Base-by-base conservation (phyloP, 1,139 yeast species). In the Kodamaea plutei region DNA sequence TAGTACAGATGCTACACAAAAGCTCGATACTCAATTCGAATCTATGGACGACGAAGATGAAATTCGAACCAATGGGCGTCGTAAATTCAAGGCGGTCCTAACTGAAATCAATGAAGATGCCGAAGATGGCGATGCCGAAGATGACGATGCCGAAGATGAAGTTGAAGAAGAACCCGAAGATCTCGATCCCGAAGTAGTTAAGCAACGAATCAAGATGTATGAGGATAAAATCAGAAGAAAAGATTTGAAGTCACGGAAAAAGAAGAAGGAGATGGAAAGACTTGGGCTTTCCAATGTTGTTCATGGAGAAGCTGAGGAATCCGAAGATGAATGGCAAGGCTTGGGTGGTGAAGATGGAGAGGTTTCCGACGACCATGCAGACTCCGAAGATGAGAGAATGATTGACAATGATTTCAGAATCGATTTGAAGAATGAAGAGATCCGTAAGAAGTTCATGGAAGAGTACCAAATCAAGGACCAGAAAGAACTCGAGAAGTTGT, bases 311-410 rank as follows among this genome's bases (percentile, higher is more conserved):
- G 98, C 98, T 26, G 93, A 79, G 44, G 97, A 91, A 62, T 85
- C 96, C 24, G 97, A 91, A 41, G 97, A 89, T 63, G 96, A 89
- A 61, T 89, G 94, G 89, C 79, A 79, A 29, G 96, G 96, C 2
- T 52, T 84, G 34, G 96, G 95, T 34, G 96, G 96, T 37, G 68
- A 54, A 8, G 93, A 84, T 45, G 85, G 80, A 5, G 96, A 87
- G 39, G 48, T 57, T 4, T 73, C 78, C 4, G 87, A 79, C 39
- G 66, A 58, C 26, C 24, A 64, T 19, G 85, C 79, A 31, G 74
- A 82, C 47, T 78, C 88, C 18, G 94, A 84, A 41, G 82, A 87
- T 50, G 95, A 83, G 52, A 73, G 64, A 37, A 79, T 87, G 79
- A 79, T 88, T 35, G 95, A 88, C 54, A 89, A 85, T 59, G 64